Evolutionary conservation across 768 basidiomycete genomes (phyloP), one percentile per base, ranked within the genome.

Genomic region (Boletus sp.): DNA sequence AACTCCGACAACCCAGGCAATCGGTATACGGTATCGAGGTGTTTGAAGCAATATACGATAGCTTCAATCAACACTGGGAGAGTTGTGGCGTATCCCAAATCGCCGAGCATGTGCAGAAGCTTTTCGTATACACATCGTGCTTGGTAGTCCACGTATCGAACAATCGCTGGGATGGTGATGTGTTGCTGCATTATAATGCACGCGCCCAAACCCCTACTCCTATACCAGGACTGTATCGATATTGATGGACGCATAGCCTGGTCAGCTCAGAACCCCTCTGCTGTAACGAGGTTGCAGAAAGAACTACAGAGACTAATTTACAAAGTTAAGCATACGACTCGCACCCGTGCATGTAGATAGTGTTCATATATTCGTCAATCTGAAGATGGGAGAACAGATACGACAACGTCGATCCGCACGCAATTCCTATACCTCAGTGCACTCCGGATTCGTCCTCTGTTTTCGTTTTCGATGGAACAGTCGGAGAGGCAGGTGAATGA

Each of bases 31-130:
- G 5, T 77, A 80, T 59, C 73, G 78, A 27, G 83, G 85, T 45
- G 75, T 85, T 44, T 82, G 63, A 75, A 50, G 78, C 75, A 17
- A 82, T 86, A 37, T 78, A 79, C 56, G 69, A 78, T 29, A 74
- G 70, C 10, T 80, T 77, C 59, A 64, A 74, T 33, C 62, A 67
- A 35, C 72, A 74, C 76, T 61, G n/a, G 68, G 72, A 27, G 82
- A 84, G 19, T 71, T 75, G 49, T 59, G 72, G 47, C 67, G 68
- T 15, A 49, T 65, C 38, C 56, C 51, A 33, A 39, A 57, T 21
- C 59, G 59, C 13, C 57, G 59, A 9, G 64, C 57, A 30, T 79
- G 75, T 55, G 62, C 67, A 41, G 65, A 59, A 11, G 72, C 75
- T 3, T 82, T 78, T 62, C 66, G 71, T 44, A 71, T 76, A 56